Conservation (phyloP, 2,329 filamentous ascomycete genomes). For the Paramyrothecium roridum region DNA sequence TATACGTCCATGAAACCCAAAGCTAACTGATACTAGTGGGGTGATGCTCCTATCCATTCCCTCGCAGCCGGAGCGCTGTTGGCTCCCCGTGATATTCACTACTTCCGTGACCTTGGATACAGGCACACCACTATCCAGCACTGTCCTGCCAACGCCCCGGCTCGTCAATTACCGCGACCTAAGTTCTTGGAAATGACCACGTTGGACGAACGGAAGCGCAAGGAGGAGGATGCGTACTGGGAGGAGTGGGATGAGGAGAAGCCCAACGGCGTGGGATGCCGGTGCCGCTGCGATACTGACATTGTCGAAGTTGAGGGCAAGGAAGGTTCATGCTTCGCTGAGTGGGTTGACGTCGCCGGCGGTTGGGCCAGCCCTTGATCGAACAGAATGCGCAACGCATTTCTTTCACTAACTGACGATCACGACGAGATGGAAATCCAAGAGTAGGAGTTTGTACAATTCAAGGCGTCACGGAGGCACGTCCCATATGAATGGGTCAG, state of each 20-base stretch:
- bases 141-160: slow-evolving; percentile 92
- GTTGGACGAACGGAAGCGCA: slow-evolving; percentile 74
- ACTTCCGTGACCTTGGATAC: slow-evolving; percentile 98
- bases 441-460: no score
- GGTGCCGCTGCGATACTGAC: slow-evolving; percentile 95
- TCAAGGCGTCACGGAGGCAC: no score
- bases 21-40: slow-evolving; percentile 65
- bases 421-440: no score
- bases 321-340: slow-evolving; percentile 87
- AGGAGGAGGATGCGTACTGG: slow-evolving; percentile 96
- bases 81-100: slow-evolving; percentile 81
- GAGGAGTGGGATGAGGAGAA: slow-evolving; percentile 80
- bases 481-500: no score
- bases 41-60: slow-evolving; percentile 96
- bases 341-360: slow-evolving; percentile 97
- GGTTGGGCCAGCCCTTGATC: slow-evolving; percentile 68
- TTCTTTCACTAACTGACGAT: no score
- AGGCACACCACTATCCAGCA: slow-evolving; percentile 98
- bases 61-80: slow-evolving; percentile 89
- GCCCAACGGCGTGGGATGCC: slow-evolving; percentile 95
- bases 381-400: not conserved
- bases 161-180: slow-evolving; percentile 75
- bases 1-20: not conserved
- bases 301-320: slow-evolving; percentile 98
- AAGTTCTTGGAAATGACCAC: slow-evolving; percentile 83